Base-by-base conservation (phyloP, 768 basidiomycete species). In the Boletus rubroflammeus region DNA sequence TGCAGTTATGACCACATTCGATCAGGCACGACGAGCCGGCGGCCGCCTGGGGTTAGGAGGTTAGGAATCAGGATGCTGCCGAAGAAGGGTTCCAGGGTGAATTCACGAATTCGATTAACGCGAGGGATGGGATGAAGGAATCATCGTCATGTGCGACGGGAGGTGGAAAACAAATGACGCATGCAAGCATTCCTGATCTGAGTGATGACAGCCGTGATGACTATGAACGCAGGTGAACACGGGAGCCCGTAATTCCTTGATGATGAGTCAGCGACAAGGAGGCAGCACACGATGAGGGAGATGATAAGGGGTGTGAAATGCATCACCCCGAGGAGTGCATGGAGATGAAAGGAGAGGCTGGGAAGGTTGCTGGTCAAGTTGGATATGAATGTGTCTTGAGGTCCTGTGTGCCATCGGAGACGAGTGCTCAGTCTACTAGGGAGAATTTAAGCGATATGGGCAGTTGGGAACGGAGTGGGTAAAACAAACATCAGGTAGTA, bases 21-120 rank as follows among this genome's bases (percentile, higher is more conserved):
- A 69, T 71, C 69, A 71, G 67, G 67, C 50, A 68, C 67, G 2
- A 38, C 15, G 14, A 13, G 23, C 10, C 9, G 54, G 29, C 43
- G 50, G 54, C 54, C 55, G 54, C 49, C 32, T 50, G 39, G 45
- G 23, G 31, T 40, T 53, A 51, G 36, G 36, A 38, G 36, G 36
- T n/a, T n/a, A 9, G n/a, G 36, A 38, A 38, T 5, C 36, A 38
- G 35, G 53, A 59, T 53, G 34, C 54, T 60, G 50, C 68, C 52
- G 53, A 55, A 46, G 46, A 64, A 31, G 62, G 50, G 39, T 28
- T 35, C 17, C 32, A 40, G 29, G 32, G 29, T 26, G 34, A 44
- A 40, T 40, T 23, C 34, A 15, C 14, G 39, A 36, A 53, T 54
- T 51, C 6, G 14, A 42, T 36, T 47, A n/a, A n/a, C n/a, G n/a